A percentile compares a stretch with the other conserved stretches of the same genome.
Evolutionary conservation across 306 rosid species (phyloP).

Genomic region (Vigna trinervia): DNA sequence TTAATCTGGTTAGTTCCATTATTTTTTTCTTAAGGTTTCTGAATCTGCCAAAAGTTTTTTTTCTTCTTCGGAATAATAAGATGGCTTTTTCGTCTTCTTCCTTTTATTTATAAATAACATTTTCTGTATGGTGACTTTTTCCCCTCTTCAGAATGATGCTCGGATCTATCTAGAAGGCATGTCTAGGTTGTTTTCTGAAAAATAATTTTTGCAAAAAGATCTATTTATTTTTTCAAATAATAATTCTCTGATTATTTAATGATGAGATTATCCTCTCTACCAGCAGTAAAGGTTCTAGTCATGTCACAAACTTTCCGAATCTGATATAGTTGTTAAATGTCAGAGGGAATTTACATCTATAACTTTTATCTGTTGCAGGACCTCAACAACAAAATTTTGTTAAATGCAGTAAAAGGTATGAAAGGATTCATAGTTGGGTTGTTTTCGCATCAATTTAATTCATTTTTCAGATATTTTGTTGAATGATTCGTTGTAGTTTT

Average conservation of each 20-base stretch:
- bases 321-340: constrained; percentile 25
- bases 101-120: background rate
- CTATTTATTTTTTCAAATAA: background rate
- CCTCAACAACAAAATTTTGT: constrained; percentile 65
- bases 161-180: constrained; percentile 24
- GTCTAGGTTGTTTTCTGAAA: constrained; percentile 24
- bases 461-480: background rate
- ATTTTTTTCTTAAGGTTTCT: constrained; percentile 14
- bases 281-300: background rate
- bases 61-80: background rate
- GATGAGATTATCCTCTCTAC: background rate
- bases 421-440: background rate
- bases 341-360: constrained; percentile 24
- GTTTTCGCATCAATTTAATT: constrained; percentile 26
- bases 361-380: constrained; percentile 64
- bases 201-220: constrained; percentile 32
- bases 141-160: constrained; percentile 19
- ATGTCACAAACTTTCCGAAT: constrained; percentile 19
- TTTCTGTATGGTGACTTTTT: constrained; percentile 10
- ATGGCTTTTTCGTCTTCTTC: background rate
- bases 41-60: constrained; percentile 26
- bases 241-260: constrained; percentile 11
- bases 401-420: constrained; percentile 88
- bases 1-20: constrained; percentile 73
- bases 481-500: background rate